phyloP scores from a whole-genome alignment of 1,284 basidiomycete genomes.

The Rhodotorula sp. region DNA sequence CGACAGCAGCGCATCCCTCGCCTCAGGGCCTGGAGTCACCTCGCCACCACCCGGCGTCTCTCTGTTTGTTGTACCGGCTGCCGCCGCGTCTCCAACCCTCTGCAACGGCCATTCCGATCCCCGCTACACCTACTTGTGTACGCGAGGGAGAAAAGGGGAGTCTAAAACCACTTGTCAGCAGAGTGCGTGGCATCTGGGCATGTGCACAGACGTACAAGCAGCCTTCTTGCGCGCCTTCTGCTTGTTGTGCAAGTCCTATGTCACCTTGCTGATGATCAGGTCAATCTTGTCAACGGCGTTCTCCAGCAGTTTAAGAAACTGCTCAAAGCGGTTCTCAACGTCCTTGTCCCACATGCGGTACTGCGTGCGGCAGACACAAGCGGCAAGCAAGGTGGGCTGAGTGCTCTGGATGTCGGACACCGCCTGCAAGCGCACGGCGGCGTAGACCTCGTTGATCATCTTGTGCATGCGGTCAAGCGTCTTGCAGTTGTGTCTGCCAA shows the following conservation, averaged over 20 bases:
- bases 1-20: too few relatives aligned
- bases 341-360: constrained; percentile 40
- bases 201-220: too few relatives aligned
- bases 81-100: too few relatives aligned
- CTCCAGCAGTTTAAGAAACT: constrained; percentile 33
- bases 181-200: too few relatives aligned
- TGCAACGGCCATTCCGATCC: too few relatives aligned
- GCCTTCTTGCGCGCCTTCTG: constrained; percentile 19
- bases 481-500: constrained; percentile 14
- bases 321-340: constrained; percentile 41
- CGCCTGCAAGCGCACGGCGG: constrained; percentile 34
- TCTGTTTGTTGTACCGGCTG: too few relatives aligned
- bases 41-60: too few relatives aligned
- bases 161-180: too few relatives aligned
- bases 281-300: constrained; percentile 17
- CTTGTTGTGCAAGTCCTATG: constrained; percentile 17
- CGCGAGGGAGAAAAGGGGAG: too few relatives aligned
- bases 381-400: constrained; percentile 23
- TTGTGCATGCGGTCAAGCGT: constrained; percentile 30
- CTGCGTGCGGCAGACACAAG: constrained; percentile 37
- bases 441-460: constrained; percentile 42
- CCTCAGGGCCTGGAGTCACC: too few relatives aligned
- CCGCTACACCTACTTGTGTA: too few relatives aligned
- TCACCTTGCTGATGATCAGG: constrained; percentile 27
- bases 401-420: constrained; percentile 32